These are phyloP conservation scores for Solanum chilense DNA, from an alignment of 257 asterid genomes.

Conservation along the genomic window DNA sequence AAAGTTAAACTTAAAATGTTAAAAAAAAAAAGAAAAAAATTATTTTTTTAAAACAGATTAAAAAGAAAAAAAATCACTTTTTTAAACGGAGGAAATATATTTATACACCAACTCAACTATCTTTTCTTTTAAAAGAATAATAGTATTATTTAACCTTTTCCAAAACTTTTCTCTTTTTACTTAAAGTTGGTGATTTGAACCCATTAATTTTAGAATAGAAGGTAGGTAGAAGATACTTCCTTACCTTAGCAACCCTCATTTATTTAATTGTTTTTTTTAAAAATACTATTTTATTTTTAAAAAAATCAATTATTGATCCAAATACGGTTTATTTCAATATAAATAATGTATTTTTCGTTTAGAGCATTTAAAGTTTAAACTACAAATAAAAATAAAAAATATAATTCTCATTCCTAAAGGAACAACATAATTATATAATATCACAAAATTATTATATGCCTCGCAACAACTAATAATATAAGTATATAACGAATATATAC, in stretches of 20 bases:
- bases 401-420: not conserved
- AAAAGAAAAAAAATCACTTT: fast-evolving
- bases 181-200: no score
- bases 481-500: no score
- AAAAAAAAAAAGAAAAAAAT: no score
- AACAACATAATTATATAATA: not conserved
- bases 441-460: not conserved
- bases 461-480: no score
- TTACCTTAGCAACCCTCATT: no score
- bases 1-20: no score
- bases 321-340: not conserved
- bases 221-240: not conserved
- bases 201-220: no score
- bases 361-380: not conserved
- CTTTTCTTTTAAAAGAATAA: not conserved
- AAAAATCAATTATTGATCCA: no score
- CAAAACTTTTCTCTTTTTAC: no score
- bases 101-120: not conserved
- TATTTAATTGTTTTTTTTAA: no score
- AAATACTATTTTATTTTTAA: not conserved
- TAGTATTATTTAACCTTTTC: not conserved
- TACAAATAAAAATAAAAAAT: not conserved
- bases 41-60: no score
- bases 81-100: no score
- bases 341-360: not conserved